Percentiles rank a stretch among this genome's conserved stretches.
Evolutionary conservation across 169 alveolate genomes (phyloP).

Genomic region (Babesia caballi): DNA sequence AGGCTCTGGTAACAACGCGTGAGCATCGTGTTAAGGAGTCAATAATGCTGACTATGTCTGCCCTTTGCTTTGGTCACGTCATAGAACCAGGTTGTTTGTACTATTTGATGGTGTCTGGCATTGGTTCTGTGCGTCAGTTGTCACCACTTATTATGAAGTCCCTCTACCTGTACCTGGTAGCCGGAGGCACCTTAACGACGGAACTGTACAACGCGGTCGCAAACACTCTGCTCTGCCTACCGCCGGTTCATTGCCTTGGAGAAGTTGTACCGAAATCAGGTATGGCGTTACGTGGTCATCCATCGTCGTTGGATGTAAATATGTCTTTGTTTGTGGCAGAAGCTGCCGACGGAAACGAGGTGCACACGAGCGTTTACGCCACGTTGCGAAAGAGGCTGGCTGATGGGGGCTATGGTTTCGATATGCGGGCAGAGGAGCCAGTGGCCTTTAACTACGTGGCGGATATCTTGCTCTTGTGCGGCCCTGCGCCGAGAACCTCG

Average conservation of each 20-base stretch:
- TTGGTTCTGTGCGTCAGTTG: too few species aligned
- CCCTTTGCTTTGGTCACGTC: too few species aligned
- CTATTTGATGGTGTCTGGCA: too few species aligned
- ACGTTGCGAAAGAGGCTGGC: neutral
- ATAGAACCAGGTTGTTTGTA: too few species aligned
- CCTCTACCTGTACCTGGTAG: neutral
- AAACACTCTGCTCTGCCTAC: neutral
- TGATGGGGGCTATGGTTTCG: neutral
- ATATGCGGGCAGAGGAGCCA: neutral
- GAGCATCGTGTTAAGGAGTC: conserved; percentile 4
- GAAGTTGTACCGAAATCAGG: too few species aligned
- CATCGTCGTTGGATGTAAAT: too few species aligned
- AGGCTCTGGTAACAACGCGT: neutral
- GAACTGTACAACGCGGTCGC: neutral
- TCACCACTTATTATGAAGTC: neutral
- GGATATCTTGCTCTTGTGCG: too few species aligned
- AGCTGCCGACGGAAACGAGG: neutral
- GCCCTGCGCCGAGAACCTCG: too few species aligned
- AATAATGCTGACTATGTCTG: neutral
- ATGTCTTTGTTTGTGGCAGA: neutral
- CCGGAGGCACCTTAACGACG: neutral
- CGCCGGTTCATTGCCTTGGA: too few species aligned
- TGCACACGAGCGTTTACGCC: conserved; percentile 23
- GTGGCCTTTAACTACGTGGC: conserved; percentile 27
- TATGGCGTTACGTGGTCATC: too few species aligned